Evolutionary conservation across 2,329 filamentous ascomycete genomes (phyloP), one percentile per base, ranked within the genome.

Genomic region (Balansia obtecta): DNA sequence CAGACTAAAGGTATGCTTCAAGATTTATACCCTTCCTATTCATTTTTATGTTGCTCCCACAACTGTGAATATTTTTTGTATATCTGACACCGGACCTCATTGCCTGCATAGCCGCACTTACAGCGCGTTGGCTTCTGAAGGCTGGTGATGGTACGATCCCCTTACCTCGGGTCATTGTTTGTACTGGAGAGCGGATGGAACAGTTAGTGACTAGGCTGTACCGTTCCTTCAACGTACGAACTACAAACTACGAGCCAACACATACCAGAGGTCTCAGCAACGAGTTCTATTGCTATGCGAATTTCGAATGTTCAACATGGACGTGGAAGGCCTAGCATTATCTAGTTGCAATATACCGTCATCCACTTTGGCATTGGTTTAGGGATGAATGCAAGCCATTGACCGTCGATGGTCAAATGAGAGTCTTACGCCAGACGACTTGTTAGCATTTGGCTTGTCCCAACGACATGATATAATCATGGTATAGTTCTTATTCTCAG

Each of bases 211-310:
- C 59, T 12, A 84, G 79, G 62, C 69, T 91, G n/a, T 90, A 90
- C 63, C 69, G 71, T 45, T 73, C 79, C 43, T 69, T 80, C 34
- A 82, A 82, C 2, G 66, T 85, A 30, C 69, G 64, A 49, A 82
- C 81, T 4, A 90, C 86, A 0, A 79, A 76, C 1, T 89, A 82
- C 61, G 77, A 83, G 58, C 81, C 83, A 4, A 70, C 74, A 55
- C 87, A 91, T 60, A 74, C 77, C n/a, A 79, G 80, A 54, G 84
- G 84, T 0, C 67, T 93, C 53, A 86, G 84, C 65, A 93, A 93
- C 60, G 85, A 88, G 65, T 93, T 89, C 62, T 76, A 79, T 60
- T 89, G 84, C 64, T 91, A 88, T 60, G 79, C 86, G 22, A 90
- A 87, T 61, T 90, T 87, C 60, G 82, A 87, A 63, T 79, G 81